Evolutionary conservation across 345 rosid species (phyloP).

Genomic region (Raphanus raphanistrum): DNA sequence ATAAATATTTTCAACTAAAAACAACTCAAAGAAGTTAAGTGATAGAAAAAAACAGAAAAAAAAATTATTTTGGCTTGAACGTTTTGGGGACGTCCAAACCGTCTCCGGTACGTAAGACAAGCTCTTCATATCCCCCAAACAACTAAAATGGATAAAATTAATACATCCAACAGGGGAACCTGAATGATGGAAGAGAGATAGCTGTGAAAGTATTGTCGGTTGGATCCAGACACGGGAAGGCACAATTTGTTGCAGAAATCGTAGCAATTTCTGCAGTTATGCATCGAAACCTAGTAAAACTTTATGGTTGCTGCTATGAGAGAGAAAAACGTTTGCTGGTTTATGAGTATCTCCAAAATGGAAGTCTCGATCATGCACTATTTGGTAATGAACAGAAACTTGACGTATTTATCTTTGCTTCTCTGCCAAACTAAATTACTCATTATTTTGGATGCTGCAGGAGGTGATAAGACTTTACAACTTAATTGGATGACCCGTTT

Average conservation of each 20-base stretch:
- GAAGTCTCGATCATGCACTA: neutral
- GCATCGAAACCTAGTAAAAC: constrained; percentile 43
- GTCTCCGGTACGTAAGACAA: neutral
- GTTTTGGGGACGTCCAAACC: neutral
- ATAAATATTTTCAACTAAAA: too few relatives aligned
- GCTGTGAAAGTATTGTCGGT: constrained; percentile 67
- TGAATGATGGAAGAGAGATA: constrained; percentile 43
- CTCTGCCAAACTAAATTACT: neutral
- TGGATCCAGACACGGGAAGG: constrained; percentile 60
- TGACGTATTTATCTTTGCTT: neutral
- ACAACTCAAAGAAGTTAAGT: neutral
- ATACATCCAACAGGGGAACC: constrained; percentile 34
- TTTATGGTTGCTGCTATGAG: neutral
- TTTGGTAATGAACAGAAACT: neutral
- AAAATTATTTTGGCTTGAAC: neutral
- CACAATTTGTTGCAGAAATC: constrained; percentile 30
- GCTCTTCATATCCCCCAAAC: neutral
- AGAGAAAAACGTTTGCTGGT: neutral
- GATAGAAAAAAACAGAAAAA: neutral
- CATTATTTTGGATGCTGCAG: neutral
- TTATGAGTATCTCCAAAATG: neutral
- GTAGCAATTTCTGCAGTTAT: constrained; percentile 40
- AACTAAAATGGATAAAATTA: neutral
- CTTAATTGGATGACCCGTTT: neutral
- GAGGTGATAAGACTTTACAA: neutral